Evolutionary conservation across 2,329 filamentous ascomycete species (phyloP).

Genomic region (Dryadomyces sulphureus): DNA sequence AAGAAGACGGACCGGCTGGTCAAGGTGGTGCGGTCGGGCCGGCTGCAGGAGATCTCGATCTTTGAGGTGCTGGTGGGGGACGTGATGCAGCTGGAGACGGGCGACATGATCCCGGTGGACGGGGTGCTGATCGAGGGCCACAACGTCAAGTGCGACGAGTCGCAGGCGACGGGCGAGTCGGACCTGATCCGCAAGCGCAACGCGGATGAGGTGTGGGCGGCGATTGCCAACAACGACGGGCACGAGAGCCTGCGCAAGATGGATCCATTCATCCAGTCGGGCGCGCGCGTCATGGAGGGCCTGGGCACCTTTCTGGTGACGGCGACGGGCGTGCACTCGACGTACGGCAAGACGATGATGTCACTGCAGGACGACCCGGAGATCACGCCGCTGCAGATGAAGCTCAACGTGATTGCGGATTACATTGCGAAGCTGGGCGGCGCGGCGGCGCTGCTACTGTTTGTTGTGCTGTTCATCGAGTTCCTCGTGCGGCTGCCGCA

Average conservation of each 20-base stretch:
- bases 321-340: slow-evolving; percentile 57
- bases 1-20: slow-evolving; percentile 65
- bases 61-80: slow-evolving; percentile 57
- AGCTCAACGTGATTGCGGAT: slow-evolving; percentile 59
- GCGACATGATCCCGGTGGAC: slow-evolving; percentile 60
- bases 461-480: slow-evolving; percentile 73
- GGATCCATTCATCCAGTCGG: slow-evolving; percentile 78
- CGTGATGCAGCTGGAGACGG: slow-evolving; percentile 57
- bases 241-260: slow-evolving; percentile 54
- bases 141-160: slow-evolving; percentile 64
- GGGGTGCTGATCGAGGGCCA: slow-evolving; percentile 59
- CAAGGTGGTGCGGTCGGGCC: slow-evolving; percentile 58
- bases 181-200: slow-evolving; percentile 56
- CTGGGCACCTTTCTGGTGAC: slow-evolving; percentile 63
- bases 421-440: slow-evolving; percentile 69
- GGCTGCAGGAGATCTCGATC: slow-evolving; percentile 53
- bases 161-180: slow-evolving; percentile 65
- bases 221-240: slow-evolving; percentile 55
- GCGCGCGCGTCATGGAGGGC: slow-evolving; percentile 62
- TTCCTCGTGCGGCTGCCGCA: slow-evolving; percentile 57
- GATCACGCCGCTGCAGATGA: slow-evolving; percentile 62
- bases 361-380: slow-evolving; percentile 59
- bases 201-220: slow-evolving; percentile 52
- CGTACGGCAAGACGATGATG: slow-evolving; percentile 63
- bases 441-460: slow-evolving; percentile 62